A percentile compares a stretch with the other conserved stretches of the same genome.
Evolutionary conservation across 1,284 basidiomycete genomes (phyloP).

Genomic region (Mixia osmundae): DNA sequence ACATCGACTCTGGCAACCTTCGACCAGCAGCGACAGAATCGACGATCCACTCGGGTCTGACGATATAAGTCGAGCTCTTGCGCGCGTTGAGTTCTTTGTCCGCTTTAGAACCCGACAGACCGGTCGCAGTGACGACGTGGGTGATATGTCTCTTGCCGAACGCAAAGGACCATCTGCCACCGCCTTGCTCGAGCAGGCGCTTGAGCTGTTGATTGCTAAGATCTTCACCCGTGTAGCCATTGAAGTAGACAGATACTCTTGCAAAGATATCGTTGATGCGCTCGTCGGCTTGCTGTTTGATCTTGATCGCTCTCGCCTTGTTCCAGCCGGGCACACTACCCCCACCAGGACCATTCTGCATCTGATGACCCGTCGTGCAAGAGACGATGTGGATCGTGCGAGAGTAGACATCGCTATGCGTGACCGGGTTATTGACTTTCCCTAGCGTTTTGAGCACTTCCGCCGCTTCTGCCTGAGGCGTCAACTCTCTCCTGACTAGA

Average conservation of each 20-base stretch:
- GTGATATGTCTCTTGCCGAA: slow-evolving; percentile 5
- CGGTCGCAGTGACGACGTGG: slow-evolving; percentile 8
- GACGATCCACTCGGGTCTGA: slow-evolving; percentile 7
- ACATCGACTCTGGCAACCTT: slow-evolving; percentile 5
- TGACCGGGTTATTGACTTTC: too few species aligned
- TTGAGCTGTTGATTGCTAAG: slow-evolving; percentile 6
- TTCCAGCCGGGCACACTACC: background rate
- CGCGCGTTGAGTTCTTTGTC: slow-evolving; percentile 7
- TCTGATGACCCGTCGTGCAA: background rate
- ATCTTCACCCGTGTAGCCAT: background rate
- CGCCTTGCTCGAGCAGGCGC: slow-evolving; percentile 5
- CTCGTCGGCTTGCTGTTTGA: background rate
- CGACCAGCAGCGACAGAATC: slow-evolving; percentile 5
- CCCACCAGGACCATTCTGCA: background rate
- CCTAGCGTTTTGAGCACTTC: too few species aligned
- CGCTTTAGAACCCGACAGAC: slow-evolving; percentile 5
- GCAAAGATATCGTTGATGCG: background rate
- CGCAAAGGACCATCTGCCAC: slow-evolving; percentile 5
- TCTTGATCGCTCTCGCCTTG: background rate
- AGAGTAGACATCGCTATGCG: too few species aligned
- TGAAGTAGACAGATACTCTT: background rate
- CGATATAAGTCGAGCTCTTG: slow-evolving; percentile 3
- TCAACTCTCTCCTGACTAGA: too few species aligned
- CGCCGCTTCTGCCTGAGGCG: too few species aligned
- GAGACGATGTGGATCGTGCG: background rate